Base-by-base conservation (phyloP, 306 rosid species). In the Myrica gale region DNA sequence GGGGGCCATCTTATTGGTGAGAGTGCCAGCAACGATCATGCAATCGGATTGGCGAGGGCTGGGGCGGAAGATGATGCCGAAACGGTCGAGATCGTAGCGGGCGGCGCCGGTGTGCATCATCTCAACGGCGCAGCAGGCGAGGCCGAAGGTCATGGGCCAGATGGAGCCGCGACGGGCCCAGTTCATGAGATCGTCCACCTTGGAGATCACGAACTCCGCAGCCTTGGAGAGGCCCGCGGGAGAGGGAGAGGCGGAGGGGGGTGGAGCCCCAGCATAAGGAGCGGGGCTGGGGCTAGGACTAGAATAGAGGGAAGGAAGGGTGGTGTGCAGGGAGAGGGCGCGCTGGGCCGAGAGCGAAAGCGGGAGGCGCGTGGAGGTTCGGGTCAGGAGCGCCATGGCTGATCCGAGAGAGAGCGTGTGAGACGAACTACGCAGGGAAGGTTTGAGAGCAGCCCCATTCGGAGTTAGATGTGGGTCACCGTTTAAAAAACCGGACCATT, bases 91-190 rank as follows among this genome's bases (percentile, higher is more conserved):
- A 82, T 96, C 99, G 86, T 96, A 96, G 54, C 99, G 96, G 48
- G 97, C 83, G 8, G 90, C 96, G 17, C 99, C 98, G 2, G 99
- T 89, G 83, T 96, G 99, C 99, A 96, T 96, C 98, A 96, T 96
- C 82, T 96, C 99, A 17, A 92, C 99, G 65, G 99, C 99, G 86
- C 99, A 96, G 78, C 99, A 96, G 10, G 99, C 99, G 3, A 96
- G 97, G 1, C 99, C 99, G 52, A 96, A 96, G 20, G 99, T 92
- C 98, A 93, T 90, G 62, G 97, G 97, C 98, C 98, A 93, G 80
- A 91, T 88, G 74, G 98, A 93, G 15, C 97, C 97, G 4, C 90
- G 88, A 2, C 98, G 94, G 48, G 97, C 98, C 98, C 98, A 93
- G 74, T 93, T 93, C 97, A 91, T 77, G 70, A 93, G 96, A 79